Percentiles rank a stretch among this genome's conserved stretches.
Conservation (phyloP, 768 basidiomycete genomes). For the Suillus weaverae region DNA sequence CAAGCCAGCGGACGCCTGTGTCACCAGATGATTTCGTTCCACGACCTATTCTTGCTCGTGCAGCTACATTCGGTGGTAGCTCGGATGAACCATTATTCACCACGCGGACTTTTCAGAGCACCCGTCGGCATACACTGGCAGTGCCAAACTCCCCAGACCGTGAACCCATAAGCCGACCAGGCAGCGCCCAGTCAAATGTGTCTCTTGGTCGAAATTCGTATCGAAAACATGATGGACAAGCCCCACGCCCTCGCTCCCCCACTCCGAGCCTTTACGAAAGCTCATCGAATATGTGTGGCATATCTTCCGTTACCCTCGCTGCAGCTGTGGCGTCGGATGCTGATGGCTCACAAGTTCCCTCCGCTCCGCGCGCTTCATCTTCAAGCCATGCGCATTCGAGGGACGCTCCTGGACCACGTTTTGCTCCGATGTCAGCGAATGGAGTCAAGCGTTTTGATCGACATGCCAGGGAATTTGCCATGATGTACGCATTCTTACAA, state of each 20-base stretch:
- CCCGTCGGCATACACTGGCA: conserved; percentile 12
- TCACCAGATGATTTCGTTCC: not conserved
- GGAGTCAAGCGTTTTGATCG: conserved; percentile 19
- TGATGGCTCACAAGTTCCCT: not conserved
- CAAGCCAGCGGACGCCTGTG: conserved; percentile 8
- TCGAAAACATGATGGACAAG: conserved; percentile 17
- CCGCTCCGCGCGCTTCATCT: not conserved
- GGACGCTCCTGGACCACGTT: conserved; percentile 12
- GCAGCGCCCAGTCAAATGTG: conserved; percentile 12
- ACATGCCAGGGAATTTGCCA: conserved; percentile 10
- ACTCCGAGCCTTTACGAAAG: conserved; percentile 14
- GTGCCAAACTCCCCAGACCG: conserved; percentile 9
- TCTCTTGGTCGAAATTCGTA: conserved; percentile 15
- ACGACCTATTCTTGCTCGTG: conserved; percentile 9
- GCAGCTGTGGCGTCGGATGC: not conserved
- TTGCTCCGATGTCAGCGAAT: conserved; percentile 17
- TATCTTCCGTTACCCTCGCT: conserved; percentile 12
- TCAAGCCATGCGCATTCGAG: not conserved
- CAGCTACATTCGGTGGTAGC: conserved; percentile 14
- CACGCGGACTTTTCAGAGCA: conserved; percentile 3
- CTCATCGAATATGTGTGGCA: conserved; percentile 9
- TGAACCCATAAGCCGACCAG: conserved; percentile 7
- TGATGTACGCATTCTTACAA: conserved; percentile 11
- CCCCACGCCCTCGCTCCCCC: conserved; percentile 16
- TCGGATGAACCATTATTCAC: conserved; percentile 8